Conservation (phyloP, 805 yeast species). For the Naumovozyma castellii region DNA sequence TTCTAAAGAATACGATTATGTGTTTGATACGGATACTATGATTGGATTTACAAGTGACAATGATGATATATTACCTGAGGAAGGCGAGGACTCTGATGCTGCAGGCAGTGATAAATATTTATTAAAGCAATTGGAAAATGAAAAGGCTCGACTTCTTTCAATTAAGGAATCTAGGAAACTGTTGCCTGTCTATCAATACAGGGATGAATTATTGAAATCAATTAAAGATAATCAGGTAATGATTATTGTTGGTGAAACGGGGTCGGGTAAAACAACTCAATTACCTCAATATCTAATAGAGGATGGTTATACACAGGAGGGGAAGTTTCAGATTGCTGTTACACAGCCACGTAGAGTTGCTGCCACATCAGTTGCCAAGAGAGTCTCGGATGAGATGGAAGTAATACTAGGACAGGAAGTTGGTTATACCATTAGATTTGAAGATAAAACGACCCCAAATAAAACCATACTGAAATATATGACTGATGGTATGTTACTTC, state of each 20-base stretch:
- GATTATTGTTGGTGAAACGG: slow-evolving; percentile 78
- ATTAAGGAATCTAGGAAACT: slow-evolving; percentile 50
- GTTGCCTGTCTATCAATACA: slow-evolving; percentile 64
- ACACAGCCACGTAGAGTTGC: slow-evolving; percentile 96
- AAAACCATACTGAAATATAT: slow-evolving; percentile 73
- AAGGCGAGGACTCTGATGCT: slow-evolving; percentile 19
- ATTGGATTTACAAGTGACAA: slow-evolving; percentile 45
- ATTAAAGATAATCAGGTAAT: slow-evolving; percentile 55
- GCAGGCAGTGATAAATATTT: slow-evolving; percentile 5
- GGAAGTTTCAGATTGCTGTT: slow-evolving; percentile 61
- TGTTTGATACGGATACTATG: slow-evolving; percentile 58
- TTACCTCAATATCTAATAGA: slow-evolving; percentile 80
- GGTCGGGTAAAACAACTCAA: slow-evolving; percentile 94
- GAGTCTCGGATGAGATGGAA: slow-evolving; percentile 87
- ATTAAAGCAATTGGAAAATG: slow-evolving; percentile 15
- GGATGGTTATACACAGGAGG: slow-evolving; percentile 59
- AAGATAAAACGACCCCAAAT: slow-evolving; percentile 52
- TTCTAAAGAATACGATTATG: slow-evolving; percentile 54
- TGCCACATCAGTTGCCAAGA: slow-evolving; percentile 78
- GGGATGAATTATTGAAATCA: slow-evolving; percentile 51
- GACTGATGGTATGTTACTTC: slow-evolving; percentile 90
- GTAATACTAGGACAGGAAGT: slow-evolving; percentile 75
- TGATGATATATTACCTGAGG: slow-evolving; percentile 24
- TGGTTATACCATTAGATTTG: slow-evolving; percentile 85
- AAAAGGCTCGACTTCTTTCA: slow-evolving; percentile 18